These are phyloP conservation scores for Blastobotrys muscicola DNA, from an alignment of 805 yeast genomes.

Conservation along the genomic window DNA sequence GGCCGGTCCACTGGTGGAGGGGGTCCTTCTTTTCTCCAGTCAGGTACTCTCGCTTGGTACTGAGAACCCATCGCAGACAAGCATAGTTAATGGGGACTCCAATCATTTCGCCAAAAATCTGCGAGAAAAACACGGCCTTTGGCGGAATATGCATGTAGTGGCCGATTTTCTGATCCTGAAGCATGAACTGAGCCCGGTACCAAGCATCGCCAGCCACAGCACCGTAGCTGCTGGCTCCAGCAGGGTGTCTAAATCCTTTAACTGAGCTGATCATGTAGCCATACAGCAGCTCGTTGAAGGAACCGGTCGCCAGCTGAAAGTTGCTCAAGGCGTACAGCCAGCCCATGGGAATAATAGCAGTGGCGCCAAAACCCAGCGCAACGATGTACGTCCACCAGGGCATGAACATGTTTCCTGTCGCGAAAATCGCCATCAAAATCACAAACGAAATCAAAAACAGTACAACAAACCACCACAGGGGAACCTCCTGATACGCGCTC, in stretches of 20 bases:
- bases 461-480: slow-evolving; percentile 6
- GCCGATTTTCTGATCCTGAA: slow-evolving; percentile 6
- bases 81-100: slow-evolving; percentile 9
- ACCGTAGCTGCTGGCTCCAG: slow-evolving; percentile 6
- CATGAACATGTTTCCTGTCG: slow-evolving; percentile 6
- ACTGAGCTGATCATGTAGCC: slow-evolving; percentile 7
- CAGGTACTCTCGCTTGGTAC: slow-evolving; percentile 3
- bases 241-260: slow-evolving; percentile 5
- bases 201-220: slow-evolving; percentile 11
- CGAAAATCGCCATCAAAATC: slow-evolving; percentile 3
- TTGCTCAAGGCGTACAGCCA: slow-evolving; percentile 8
- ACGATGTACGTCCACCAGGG: slow-evolving; percentile 10
- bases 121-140: slow-evolving; percentile 4
- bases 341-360: slow-evolving; percentile 6
- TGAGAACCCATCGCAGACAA: slow-evolving; percentile 7
- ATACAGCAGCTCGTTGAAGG: slow-evolving; percentile 8
- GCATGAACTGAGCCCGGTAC: slow-evolving; percentile 11
- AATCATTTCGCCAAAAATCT: slow-evolving; percentile 4
- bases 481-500: slow-evolving; percentile 5
- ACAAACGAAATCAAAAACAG: slow-evolving; percentile 6
- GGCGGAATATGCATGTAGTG: slow-evolving; percentile 7
- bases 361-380: slow-evolving; percentile 6
- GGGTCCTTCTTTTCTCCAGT: slow-evolving; percentile 4
- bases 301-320: slow-evolving; percentile 9
- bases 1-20: slow-evolving; percentile 8